phyloP scores from a whole-genome alignment of 257 asterid species.

The Nicotiana tomentosiformis region DNA sequence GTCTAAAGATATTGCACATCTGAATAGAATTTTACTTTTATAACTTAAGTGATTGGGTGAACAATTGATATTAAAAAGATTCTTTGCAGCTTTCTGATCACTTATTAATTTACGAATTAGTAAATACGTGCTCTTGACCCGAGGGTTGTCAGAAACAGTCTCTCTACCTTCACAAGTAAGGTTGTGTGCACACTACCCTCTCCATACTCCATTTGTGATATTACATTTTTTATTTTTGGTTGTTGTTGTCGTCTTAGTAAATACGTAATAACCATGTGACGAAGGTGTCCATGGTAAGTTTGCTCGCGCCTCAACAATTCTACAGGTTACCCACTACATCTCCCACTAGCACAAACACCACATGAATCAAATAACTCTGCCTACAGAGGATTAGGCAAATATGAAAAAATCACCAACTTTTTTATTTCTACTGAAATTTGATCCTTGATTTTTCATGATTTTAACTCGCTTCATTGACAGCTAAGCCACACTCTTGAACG shows the following conservation, averaged over 20 bases:
- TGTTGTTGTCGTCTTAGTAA: too few species aligned
- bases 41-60: background rate
- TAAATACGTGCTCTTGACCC: too few species aligned
- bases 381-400: background rate
- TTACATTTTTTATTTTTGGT: too few species aligned
- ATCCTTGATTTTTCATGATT: background rate
- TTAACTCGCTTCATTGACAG: background rate
- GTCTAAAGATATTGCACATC: background rate
- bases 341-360: background rate
- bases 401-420: background rate
- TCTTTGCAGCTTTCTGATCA: background rate
- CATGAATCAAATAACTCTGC: background rate
- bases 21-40: background rate
- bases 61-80: background rate
- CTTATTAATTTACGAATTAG: background rate
- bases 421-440: background rate
- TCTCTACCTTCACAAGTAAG: too few species aligned
- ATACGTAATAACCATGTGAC: background rate
- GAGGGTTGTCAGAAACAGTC: too few species aligned
- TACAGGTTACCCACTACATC: background rate
- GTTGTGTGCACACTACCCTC: too few species aligned
- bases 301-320: background rate
- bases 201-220: fast-evolving
- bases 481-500: background rate
- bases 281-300: background rate